A percentile compares a stretch with the other conserved stretches of the same genome.
Conservation (phyloP, 441 rosid species). For the Populus tomentosa region DNA sequence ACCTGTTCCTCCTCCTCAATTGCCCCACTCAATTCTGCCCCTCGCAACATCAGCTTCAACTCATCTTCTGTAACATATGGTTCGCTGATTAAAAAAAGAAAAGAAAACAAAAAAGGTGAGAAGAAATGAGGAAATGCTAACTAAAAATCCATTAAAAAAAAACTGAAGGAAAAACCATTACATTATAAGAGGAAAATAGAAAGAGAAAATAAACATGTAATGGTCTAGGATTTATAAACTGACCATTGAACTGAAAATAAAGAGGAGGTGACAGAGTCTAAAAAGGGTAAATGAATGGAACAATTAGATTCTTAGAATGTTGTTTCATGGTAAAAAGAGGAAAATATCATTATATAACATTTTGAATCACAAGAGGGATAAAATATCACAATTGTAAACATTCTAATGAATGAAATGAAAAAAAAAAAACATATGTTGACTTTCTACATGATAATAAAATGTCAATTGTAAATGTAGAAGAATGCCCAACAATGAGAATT, state of each 20-base stretch:
- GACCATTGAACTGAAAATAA: background rate
- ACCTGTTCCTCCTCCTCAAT: conserved; percentile 99
- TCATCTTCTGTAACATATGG: conserved; percentile 99
- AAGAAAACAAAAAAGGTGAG: background rate
- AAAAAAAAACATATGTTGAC: background rate
- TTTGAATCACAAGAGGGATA: background rate
- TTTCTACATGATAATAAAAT: background rate
- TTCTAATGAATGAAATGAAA: background rate
- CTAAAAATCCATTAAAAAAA: background rate
- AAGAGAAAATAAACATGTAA: background rate
- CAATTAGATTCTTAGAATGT: background rate
- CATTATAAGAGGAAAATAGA: background rate
- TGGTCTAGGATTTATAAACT: background rate
- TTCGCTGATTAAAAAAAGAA: conserved; percentile 45
- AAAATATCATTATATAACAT: background rate
- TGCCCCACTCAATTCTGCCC: conserved; percentile 97
- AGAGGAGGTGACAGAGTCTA: too few relatives aligned
- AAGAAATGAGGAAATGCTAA: background rate
- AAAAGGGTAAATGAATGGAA: background rate
- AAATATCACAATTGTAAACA: background rate
- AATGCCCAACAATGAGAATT: background rate
- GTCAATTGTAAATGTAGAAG: background rate
- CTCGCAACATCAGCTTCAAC: conserved; percentile 91
- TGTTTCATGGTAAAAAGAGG: background rate
- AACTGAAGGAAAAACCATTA: background rate